Conservation (phyloP, 768 basidiomycete genomes). For the Obba rivulosa region DNA sequence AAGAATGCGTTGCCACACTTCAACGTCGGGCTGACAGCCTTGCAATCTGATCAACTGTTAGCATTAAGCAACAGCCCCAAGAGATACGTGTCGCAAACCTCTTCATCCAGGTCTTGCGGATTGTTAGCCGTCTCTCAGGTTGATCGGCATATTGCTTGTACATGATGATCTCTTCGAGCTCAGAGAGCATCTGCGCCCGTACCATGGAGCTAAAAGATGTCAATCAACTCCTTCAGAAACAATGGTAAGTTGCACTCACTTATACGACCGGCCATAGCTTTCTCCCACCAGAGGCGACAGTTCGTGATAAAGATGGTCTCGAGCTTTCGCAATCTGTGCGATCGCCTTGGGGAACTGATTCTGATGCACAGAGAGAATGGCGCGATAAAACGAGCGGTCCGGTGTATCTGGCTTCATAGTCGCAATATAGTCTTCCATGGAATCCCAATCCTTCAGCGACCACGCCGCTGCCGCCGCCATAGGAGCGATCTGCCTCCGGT, state of each 20-base stretch:
- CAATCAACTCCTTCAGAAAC: conserved; percentile 3
- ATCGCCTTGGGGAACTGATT: conserved; percentile 93
- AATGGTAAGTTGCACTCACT: no score
- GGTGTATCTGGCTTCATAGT: conserved; percentile 92
- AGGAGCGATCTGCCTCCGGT: conserved; percentile 87
- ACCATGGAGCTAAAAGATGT: conserved; percentile 71
- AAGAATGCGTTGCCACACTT: conserved; percentile 97
- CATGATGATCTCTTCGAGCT: conserved; percentile 94
- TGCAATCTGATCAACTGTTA: conserved; percentile 51
- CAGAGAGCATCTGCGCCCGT: conserved; percentile 96
- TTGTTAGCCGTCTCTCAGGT: conserved; percentile 83
- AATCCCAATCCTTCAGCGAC: conserved; percentile 95
- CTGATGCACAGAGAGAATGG: conserved; percentile 92
- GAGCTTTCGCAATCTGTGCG: conserved; percentile 84
- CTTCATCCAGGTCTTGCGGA: conserved; percentile 97
- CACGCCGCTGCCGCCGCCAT: conserved; percentile 97
- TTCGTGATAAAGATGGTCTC: conserved; percentile 89
- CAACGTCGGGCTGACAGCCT: conserved; percentile 97
- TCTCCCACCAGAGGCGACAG: conserved; percentile 89
- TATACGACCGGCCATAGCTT: conserved; percentile 95
- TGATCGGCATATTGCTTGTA: conserved; percentile 95
- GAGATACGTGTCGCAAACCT: conserved; percentile 46
- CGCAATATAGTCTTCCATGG: conserved; percentile 95
- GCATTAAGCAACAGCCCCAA: background rate
- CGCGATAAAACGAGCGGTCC: conserved; percentile 93